Evolutionary conservation across 202 grass and related monocot genomes (phyloP).

Genomic region (Setaria viridis): DNA sequence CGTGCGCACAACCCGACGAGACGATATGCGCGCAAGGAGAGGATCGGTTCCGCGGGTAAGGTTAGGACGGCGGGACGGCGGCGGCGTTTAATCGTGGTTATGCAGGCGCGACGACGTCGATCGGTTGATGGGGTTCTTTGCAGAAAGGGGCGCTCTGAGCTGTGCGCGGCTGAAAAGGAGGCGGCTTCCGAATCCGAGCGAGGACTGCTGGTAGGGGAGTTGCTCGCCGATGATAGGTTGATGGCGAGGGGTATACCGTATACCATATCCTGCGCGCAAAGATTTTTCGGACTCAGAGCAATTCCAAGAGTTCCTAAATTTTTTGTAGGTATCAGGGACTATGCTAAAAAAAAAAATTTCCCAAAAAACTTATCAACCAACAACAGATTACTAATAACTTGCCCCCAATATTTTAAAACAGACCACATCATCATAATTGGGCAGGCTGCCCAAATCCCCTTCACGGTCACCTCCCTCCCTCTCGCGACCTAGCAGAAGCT

Average conservation of each 20-base stretch:
- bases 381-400: too few species aligned
- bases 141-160: not conserved
- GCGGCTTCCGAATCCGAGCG: not conserved
- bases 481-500: too few species aligned
- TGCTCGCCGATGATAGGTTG: constrained; percentile 20
- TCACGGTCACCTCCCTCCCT: too few species aligned
- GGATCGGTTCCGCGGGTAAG: not conserved
- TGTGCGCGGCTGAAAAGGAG: constrained; percentile 9
- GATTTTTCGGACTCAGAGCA: not conserved
- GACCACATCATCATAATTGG: too few species aligned
- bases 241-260: not conserved
- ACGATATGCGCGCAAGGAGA: not conserved
- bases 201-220: not conserved
- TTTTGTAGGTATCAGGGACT: too few species aligned
- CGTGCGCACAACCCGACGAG: too few species aligned
- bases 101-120: not conserved
- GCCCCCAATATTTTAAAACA: too few species aligned
- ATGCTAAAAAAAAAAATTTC: too few species aligned
- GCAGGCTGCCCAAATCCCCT: too few species aligned
- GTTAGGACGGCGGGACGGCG: not conserved
- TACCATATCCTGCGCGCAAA: not conserved
- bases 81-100: not conserved
- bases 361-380: too few species aligned
- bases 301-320: too few species aligned
- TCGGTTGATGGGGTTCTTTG: constrained; percentile 15